Evolutionary conservation across 2,329 filamentous ascomycete species (phyloP).

Genomic region (Penicillium olsonii): DNA sequence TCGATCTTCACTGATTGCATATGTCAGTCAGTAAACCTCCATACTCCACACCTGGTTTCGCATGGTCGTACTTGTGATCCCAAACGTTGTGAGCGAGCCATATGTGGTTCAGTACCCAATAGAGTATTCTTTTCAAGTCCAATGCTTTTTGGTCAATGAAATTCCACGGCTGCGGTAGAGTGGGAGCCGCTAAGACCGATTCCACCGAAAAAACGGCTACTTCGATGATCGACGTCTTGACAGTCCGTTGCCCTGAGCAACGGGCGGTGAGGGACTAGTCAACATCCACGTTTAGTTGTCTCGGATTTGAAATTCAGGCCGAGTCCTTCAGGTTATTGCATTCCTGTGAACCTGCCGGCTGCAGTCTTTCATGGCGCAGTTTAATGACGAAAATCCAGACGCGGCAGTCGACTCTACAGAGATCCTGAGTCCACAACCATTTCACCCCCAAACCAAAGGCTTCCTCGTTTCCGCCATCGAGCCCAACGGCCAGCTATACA

Average conservation of each 20-base stretch:
- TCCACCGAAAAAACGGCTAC: background rate
- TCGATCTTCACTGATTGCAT: too few species aligned
- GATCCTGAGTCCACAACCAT: slow-evolving; percentile 26
- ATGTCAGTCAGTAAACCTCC: too few species aligned
- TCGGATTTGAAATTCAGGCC: slow-evolving; percentile 1
- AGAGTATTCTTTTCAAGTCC: too few species aligned
- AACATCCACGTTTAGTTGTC: slow-evolving; percentile 10
- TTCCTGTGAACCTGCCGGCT: background rate
- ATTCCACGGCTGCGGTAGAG: too few species aligned
- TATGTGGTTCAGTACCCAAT: too few species aligned
- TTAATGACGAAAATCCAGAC: slow-evolving; percentile 14
- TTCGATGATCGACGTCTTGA: slow-evolving; percentile 6
- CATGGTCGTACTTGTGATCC: too few species aligned
- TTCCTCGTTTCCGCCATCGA: slow-evolving; percentile 22
- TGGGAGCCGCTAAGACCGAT: too few species aligned
- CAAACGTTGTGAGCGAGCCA: too few species aligned
- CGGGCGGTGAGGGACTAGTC: slow-evolving; percentile 20
- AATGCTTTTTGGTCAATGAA: too few species aligned
- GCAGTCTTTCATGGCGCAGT: slow-evolving; percentile 17
- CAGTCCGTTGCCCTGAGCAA: slow-evolving; percentile 20
- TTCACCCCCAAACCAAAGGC: slow-evolving; percentile 18
- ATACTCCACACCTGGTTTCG: too few species aligned
- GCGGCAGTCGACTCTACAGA: slow-evolving; percentile 14
- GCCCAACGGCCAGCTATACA: slow-evolving; percentile 5
- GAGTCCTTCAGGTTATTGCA: slow-evolving; percentile 3